These are phyloP conservation scores for Protomyces lactucae-debilis DNA, from an alignment of 1,139 yeast species.

Conservation along the genomic window DNA sequence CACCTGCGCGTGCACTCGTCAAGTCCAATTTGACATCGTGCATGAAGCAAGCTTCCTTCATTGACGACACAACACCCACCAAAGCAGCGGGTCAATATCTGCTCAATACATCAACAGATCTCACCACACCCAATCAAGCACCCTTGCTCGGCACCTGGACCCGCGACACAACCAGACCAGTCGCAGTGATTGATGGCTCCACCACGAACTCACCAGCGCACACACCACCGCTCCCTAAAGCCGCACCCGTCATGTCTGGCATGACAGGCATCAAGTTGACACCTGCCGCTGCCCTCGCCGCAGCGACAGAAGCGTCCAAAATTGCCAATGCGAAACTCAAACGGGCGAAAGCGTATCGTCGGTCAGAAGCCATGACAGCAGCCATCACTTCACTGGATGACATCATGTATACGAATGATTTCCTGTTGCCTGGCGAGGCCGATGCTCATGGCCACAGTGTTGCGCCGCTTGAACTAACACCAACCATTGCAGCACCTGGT, in stretches of 20 bases:
- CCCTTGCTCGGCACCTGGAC: constrained; percentile 28
- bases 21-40: constrained; percentile 21
- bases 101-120: constrained; percentile 6
- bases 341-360: constrained; percentile 2
- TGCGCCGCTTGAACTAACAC: not conserved
- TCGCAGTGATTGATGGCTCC: constrained; percentile 26
- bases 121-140: constrained; percentile 22
- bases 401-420: constrained; percentile 25
- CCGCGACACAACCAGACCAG: constrained; percentile 22
- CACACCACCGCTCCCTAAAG: not conserved
- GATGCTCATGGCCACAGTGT: not conserved
- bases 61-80: constrained; percentile 16
- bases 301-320: not conserved
- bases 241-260: not conserved
- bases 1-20: constrained; percentile 9
- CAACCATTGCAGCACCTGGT: constrained; percentile 5
- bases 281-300: not conserved
- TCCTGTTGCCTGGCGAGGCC: not conserved
- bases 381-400: constrained; percentile 25
- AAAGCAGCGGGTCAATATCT: not conserved
- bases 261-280: not conserved
- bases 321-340: not conserved
- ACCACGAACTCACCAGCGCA: constrained; percentile 15
- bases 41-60: constrained; percentile 14
- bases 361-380: constrained; percentile 2